Evolutionary conservation across 495 filamentous ascomycete genomes (phyloP), one percentile per base, ranked within the genome.

Genomic region (Parathielavia hyrcaniae): DNA sequence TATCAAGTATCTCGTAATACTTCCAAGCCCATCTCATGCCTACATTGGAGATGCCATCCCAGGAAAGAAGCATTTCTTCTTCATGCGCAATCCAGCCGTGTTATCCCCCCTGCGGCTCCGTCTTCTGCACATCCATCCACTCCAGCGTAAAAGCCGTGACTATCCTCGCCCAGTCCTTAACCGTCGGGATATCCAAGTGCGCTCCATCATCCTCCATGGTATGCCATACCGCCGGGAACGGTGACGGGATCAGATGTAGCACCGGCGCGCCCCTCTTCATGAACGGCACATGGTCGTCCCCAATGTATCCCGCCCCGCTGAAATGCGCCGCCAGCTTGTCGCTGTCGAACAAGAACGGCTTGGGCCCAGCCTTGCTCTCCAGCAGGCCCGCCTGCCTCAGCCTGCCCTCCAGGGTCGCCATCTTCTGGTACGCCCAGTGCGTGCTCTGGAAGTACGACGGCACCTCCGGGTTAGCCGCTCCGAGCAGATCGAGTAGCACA

Each of bases 251-350:
- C 17, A 96, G 65, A 75, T 96, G 91, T 30, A 97, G 67, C 12
- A 96, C 73, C 20, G 89, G 83, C 1, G 92, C 90, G 8, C 91
- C 91, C 26, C 87, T 76, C 5, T 69, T 73, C 73, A 95, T 77
- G 58, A 97, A 97, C 0, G 91, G 91, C 12, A 92, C 64, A 65
- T 97, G 91, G 60, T 97, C 91, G 65, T 96, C 91, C 52, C 79
- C 81, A 47, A 80, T 71, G 44, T 73, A 77, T 5, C 71, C 70
- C 5, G 63, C 50, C 1, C 63, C 64, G 17, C 13, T 23, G 53
- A 84, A 77, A 44, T 76, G 59, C 41, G 73, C 71, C 1, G 78
- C 73, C 55, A 65, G 67, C 66, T 86, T 89, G 1, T 70, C 68
- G 0, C 69, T 59, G 54, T 88, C 80, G 9, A 75, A 61, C 39